Evolutionary conservation across 176 grass and related monocot genomes (phyloP).

Genomic region (Aegilops speltoides): DNA sequence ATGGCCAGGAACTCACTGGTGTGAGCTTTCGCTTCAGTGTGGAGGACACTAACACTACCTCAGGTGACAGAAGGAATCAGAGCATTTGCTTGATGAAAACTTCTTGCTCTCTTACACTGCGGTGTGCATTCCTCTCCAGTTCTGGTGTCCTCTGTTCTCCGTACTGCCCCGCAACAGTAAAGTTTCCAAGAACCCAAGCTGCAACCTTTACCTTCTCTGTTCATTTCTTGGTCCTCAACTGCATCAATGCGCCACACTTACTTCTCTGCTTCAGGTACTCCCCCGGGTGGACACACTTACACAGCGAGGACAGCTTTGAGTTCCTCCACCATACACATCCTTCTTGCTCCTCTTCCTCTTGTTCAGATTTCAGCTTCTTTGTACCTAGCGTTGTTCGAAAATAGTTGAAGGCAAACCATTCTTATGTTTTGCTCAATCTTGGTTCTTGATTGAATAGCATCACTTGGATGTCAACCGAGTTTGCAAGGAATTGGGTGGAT

Average conservation of each 20-base stretch:
- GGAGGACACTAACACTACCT: too few species aligned
- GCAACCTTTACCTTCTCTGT: not conserved
- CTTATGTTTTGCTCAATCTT: not conserved
- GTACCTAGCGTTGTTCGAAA: not conserved
- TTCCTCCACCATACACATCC: too few species aligned
- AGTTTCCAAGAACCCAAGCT: not conserved
- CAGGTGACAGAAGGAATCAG: too few species aligned
- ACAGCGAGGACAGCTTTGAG: too few species aligned
- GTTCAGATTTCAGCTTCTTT: too few species aligned
- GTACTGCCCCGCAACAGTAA: not conserved
- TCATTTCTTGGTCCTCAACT: not conserved
- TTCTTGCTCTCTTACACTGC: too few species aligned
- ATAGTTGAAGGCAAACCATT: not conserved
- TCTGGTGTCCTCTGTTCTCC: not conserved
- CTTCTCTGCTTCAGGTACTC: not conserved
- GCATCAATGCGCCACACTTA: too few species aligned
- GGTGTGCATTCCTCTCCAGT: too few species aligned
- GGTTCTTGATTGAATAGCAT: not conserved
- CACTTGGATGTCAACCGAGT: not conserved
- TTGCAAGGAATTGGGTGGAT: not conserved
- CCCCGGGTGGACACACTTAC: too few species aligned
- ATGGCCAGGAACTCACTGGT: not conserved
- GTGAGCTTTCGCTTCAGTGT: not conserved
- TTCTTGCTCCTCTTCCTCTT: too few species aligned
- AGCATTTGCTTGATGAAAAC: too few species aligned